Evolutionary conservation across 768 basidiomycete species (phyloP).

Genomic region (Chalciporus piperatus): DNA sequence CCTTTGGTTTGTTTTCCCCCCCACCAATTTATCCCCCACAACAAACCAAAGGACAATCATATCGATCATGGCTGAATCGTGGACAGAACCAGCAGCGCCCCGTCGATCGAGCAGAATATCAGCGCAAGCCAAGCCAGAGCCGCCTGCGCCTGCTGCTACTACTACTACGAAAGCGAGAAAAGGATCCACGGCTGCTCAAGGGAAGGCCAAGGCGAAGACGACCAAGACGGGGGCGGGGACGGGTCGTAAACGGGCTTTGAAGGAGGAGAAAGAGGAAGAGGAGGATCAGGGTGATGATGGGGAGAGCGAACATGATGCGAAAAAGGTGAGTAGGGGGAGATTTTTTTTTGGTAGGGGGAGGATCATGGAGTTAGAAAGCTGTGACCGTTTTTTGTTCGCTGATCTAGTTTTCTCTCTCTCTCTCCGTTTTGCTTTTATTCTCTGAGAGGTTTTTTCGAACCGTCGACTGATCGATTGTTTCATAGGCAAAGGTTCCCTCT

Average conservation of each 20-base stretch:
- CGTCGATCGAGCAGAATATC: conserved; percentile 59
- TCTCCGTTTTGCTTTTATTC: too few species aligned
- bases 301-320: conserved; percentile 18
- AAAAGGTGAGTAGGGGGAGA: conserved; percentile 17
- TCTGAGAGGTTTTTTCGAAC: not conserved
- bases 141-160: not conserved
- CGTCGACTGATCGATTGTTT: not conserved
- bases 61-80: too few species aligned
- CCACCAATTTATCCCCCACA: too few species aligned
- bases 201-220: conserved; percentile 24
- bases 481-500: conserved; percentile 20
- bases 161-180: conserved; percentile 13
- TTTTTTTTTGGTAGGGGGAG: too few species aligned
- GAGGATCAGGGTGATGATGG: conserved; percentile 14
- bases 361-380: too few species aligned
- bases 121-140: conserved; percentile 41
- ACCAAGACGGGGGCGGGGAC: conserved; percentile 35
- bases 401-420: conserved; percentile 1
- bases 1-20: too few species aligned
- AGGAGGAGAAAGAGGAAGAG: conserved; percentile 13
- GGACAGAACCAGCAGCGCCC: conserved; percentile 19
- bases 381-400: not conserved
- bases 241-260: conserved; percentile 34
- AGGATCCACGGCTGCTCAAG: conserved; percentile 9
- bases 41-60: too few species aligned